phyloP scores from a whole-genome alignment of 192 early-diverging fungal species.

The Coemansia biformis region DNA sequence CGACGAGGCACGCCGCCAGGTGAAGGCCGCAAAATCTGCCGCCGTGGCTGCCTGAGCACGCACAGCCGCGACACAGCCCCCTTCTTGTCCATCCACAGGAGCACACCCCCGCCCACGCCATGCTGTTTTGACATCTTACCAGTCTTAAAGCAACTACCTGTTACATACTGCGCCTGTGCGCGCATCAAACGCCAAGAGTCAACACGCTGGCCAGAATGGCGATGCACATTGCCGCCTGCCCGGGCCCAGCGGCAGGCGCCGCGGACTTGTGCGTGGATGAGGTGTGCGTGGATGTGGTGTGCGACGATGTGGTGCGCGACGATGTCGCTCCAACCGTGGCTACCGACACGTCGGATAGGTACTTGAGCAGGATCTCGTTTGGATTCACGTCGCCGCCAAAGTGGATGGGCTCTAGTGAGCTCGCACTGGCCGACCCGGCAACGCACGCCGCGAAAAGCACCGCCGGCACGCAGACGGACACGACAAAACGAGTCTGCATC shows the following conservation, averaged over 20 bases:
- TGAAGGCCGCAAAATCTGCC: slow-evolving; percentile 19
- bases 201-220: neutral
- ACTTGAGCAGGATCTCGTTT: too few relatives aligned
- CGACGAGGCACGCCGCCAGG: slow-evolving; percentile 42
- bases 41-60: neutral
- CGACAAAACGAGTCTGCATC: neutral
- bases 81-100: too few relatives aligned
- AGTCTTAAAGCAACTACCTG: too few relatives aligned
- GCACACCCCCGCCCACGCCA: too few relatives aligned
- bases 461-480: neutral
- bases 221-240: neutral
- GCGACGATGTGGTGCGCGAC: neutral
- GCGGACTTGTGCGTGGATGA: neutral
- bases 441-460: neutral
- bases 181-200: neutral
- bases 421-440: neutral
- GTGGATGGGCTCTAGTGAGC: slow-evolving; percentile 5
- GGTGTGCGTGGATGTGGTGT: neutral
- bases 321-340: too few relatives aligned
- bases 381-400: too few relatives aligned
- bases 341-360: too few relatives aligned
- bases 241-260: neutral
- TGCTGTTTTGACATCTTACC: too few relatives aligned
- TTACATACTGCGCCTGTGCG: too few relatives aligned
- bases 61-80: too few relatives aligned